These are phyloP conservation scores for Bacidia rubella DNA, from an alignment of 495 filamentous ascomycete species.

Conservation along the genomic window DNA sequence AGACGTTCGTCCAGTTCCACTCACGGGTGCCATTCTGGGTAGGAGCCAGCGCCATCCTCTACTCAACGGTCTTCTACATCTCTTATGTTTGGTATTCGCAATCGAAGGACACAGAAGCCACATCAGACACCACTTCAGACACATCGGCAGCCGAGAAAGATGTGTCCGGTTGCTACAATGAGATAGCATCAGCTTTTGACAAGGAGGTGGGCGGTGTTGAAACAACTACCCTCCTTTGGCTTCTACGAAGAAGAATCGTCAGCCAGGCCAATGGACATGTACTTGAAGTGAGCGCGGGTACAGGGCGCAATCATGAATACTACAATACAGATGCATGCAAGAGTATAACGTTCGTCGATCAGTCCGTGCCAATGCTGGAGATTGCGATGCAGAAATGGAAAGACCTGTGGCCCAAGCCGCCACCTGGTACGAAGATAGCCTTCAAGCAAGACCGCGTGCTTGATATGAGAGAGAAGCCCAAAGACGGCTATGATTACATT, in stretches of 20 bases:
- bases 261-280: slow-evolving; percentile 60
- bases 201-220: background rate
- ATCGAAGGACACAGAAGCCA: background rate
- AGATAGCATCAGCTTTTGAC: background rate
- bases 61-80: background rate
- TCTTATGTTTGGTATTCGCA: background rate
- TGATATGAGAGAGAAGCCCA: slow-evolving; percentile 10
- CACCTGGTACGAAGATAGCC: slow-evolving; percentile 25
- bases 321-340: slow-evolving; percentile 42
- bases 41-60: background rate
- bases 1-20: background rate
- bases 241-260: slow-evolving; percentile 46
- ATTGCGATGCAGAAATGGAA: slow-evolving; percentile 46
- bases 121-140: background rate
- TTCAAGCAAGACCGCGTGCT: slow-evolving; percentile 30
- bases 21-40: background rate
- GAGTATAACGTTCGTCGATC: slow-evolving; percentile 47
- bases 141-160: background rate
- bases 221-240: background rate
- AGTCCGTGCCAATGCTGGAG: slow-evolving; percentile 50
- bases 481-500: slow-evolving; percentile 59
- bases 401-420: slow-evolving; percentile 26
- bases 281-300: slow-evolving; percentile 78
- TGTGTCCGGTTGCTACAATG: background rate
- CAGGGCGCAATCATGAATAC: slow-evolving; percentile 73